phyloP scores from a whole-genome alignment of 768 basidiomycete genomes.

The Boletellus emodensis region DNA sequence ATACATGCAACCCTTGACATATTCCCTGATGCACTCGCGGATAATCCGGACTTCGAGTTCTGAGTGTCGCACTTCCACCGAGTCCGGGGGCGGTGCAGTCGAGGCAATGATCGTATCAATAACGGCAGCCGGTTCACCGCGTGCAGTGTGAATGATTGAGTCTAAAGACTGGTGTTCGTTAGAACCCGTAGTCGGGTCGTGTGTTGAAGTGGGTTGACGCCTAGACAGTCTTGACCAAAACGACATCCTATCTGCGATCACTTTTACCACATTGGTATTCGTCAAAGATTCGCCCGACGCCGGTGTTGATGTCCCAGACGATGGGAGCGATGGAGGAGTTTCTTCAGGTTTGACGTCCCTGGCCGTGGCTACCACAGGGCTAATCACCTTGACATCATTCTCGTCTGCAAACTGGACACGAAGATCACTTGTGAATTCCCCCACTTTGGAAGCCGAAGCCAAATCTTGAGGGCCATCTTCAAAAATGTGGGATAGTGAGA shows the following conservation, averaged over 20 bases:
- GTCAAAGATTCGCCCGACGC: slow-evolving; percentile 43
- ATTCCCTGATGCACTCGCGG: slow-evolving; percentile 72
- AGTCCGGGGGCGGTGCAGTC: slow-evolving; percentile 58
- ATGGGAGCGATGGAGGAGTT: slow-evolving; percentile 19
- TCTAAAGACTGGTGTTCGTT: slow-evolving; percentile 28
- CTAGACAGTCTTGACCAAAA: slow-evolving; percentile 70
- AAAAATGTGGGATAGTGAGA: slow-evolving; percentile 45
- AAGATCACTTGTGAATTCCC: slow-evolving; percentile 17
- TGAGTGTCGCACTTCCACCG: slow-evolving; percentile 61
- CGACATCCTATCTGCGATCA: slow-evolving; percentile 61
- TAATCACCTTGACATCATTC: slow-evolving; percentile 43
- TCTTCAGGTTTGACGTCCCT: neutral
- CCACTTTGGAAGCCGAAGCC: slow-evolving; percentile 4
- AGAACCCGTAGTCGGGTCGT: slow-evolving; percentile 7
- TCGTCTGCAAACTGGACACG: slow-evolving; percentile 55
- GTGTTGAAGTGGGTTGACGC: slow-evolving; percentile 31
- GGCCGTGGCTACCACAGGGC: slow-evolving; percentile 26
- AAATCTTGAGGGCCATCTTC: slow-evolving; percentile 22
- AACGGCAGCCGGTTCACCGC: slow-evolving; percentile 49
- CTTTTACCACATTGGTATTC: slow-evolving; percentile 55
- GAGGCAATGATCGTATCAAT: slow-evolving; percentile 55
- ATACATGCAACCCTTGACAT: slow-evolving; percentile 84
- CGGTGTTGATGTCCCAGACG: slow-evolving; percentile 54
- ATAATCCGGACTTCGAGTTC: slow-evolving; percentile 84
- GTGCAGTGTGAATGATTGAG: slow-evolving; percentile 41